These are phyloP conservation scores for Plasmodium inui DNA, from an alignment of 169 alveolate genomes.

Conservation along the genomic window DNA sequence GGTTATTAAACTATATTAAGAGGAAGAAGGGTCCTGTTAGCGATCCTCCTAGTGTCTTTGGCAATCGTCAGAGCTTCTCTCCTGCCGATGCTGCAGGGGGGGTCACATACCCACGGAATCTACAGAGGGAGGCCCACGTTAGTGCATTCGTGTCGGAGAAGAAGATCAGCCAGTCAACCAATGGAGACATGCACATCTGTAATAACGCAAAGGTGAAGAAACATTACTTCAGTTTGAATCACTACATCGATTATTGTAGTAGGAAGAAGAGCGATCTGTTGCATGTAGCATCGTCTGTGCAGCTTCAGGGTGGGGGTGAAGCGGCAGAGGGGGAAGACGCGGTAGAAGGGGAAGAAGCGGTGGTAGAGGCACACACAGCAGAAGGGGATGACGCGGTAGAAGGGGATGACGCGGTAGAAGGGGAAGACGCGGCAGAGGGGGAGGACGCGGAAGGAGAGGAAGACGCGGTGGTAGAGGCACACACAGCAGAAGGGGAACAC, in stretches of 20 bases:
- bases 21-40: constrained; percentile 1
- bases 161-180: not conserved
- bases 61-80: not conserved
- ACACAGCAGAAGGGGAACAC: not conserved
- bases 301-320: not conserved
- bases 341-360: too few species aligned
- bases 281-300: not conserved
- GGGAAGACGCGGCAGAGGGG: too few species aligned
- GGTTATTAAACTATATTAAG: constrained; percentile 32
- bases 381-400: too few species aligned
- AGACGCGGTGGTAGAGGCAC: too few species aligned
- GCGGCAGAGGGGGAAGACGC: not conserved
- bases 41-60: not conserved
- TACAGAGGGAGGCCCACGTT: not conserved
- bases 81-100: not conserved
- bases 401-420: too few species aligned
- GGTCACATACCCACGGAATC: not conserved
- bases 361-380: too few species aligned
- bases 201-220: constrained; percentile 8
- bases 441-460: too few species aligned
- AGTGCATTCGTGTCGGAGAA: not conserved
- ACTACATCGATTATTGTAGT: constrained; percentile 13
- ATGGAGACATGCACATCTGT: not conserved
- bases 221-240: constrained; percentile 22
- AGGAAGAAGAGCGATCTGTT: constrained; percentile 16